Base-by-base conservation (phyloP, 1,284 basidiomycete species). In the Cystobasidium sp. region DNA sequence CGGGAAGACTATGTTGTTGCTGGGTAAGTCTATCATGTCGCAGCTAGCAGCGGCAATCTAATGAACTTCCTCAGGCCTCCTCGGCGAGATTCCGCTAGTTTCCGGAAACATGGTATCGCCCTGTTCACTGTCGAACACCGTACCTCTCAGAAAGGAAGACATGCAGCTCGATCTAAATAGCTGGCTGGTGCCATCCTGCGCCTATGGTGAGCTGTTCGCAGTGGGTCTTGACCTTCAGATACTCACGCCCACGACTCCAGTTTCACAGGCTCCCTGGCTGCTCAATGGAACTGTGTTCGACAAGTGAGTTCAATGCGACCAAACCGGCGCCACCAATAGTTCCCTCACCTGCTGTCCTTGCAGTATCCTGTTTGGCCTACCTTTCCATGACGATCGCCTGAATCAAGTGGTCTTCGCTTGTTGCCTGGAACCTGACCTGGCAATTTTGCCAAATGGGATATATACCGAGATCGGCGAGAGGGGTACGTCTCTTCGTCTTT, bases 231-330 rank as follows among this genome's bases (percentile, higher is more conserved):
- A 14, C 37, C 5, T 3, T 53, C 86, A 93, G 2, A 82, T 6
- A 16, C 86, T 31, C 88, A 89, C 20, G 85, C 91, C 74, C 91
- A 90, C 73, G 93, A 92, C 0, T 97, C 93, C 83, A 70, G 94
- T 95, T n/a, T 92, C 93, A n/a, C 95, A 96, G 84, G 82, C 83
- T 68, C 43, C 71, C 9, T 64, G 91, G 91, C 86, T 96, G 51
- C 88, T 93, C 70, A 96, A 95, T 80, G 93, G 92, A 0, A 92
- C 91, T 2, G 93, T 97, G 82, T 90, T 90, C 86, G 92, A 95
- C 53, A 97, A 97, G 64, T 64, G 39, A 56, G 71, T 39, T 41
- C 9, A 52, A 18, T n/a, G 5, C 24, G 14, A 39, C 20, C 12
- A 18, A 43, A 12, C 44, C 31, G 4, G 41, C 6, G 9, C 46